Percentiles rank a stretch among this genome's conserved stretches.
These are phyloP conservation scores for Pyrenophora tritici-repentis DNA, from an alignment of 2,329 filamentous ascomycete genomes.

Conservation along the genomic window DNA sequence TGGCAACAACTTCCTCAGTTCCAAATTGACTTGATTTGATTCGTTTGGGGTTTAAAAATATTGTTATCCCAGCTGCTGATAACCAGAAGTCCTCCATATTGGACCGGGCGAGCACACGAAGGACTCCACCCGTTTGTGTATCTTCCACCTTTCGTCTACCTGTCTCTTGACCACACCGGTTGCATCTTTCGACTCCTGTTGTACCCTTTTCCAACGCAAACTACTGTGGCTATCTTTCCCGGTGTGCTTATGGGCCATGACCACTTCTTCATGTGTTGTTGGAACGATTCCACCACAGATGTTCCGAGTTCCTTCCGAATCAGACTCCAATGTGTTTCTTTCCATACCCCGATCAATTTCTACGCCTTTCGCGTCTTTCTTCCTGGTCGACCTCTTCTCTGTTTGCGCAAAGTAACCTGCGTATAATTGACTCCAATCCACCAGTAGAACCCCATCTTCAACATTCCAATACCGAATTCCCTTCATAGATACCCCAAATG, in stretches of 20 bases:
- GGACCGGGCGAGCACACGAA: background rate
- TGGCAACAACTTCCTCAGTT: background rate
- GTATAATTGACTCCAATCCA: constrained; percentile 15
- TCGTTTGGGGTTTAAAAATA: background rate
- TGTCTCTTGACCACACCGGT: no score
- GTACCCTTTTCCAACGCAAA: no score
- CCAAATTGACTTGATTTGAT: background rate
- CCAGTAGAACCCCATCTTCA: constrained; percentile 6
- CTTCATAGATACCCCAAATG: constrained; percentile 8
- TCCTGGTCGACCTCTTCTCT: constrained; percentile 1
- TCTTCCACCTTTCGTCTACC: no score
- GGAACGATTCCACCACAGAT: constrained; percentile 5
- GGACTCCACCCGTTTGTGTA: no score
- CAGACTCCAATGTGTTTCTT: background rate
- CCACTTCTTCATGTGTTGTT: constrained; percentile 2
- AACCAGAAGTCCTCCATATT: background rate
- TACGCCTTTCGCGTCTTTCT: background rate
- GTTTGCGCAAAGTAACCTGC: constrained; percentile 10
- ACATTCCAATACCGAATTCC: constrained; percentile 13
- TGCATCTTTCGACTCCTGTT: no score
- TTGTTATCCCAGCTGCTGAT: background rate
- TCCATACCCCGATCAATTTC: constrained; percentile 1
- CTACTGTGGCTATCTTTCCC: background rate
- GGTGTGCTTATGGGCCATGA: constrained; percentile 6
- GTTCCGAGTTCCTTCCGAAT: background rate